Evolutionary conservation across 2,329 filamentous ascomycete genomes (phyloP).

Genomic region (Diaporthe sp.): DNA sequence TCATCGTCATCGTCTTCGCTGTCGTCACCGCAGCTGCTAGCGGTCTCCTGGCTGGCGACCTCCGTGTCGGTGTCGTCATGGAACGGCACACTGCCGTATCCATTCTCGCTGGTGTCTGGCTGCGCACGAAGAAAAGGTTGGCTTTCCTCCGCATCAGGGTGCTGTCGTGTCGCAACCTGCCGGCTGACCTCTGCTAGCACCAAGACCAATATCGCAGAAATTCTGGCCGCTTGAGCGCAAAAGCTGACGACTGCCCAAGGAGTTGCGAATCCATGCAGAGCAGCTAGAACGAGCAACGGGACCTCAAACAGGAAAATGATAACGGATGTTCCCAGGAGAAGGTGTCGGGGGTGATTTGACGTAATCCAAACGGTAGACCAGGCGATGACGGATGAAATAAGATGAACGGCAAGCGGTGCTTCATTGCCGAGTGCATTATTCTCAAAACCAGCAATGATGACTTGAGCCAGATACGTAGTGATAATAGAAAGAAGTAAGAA

Average conservation of each 20-base stretch:
- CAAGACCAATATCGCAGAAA: not conserved
- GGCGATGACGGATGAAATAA: not conserved
- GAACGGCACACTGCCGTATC: constrained; percentile 3
- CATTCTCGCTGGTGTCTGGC: not conserved
- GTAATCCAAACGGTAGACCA: constrained; percentile 6
- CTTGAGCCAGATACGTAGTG: not conserved
- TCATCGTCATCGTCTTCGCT: not conserved
- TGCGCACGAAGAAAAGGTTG: not conserved
- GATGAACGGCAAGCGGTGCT: not conserved
- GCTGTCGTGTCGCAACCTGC: not conserved
- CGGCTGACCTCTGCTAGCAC: not conserved
- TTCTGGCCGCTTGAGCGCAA: not conserved
- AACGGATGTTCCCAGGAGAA: not conserved
- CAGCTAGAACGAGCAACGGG: not conserved
- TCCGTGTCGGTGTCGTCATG: not conserved
- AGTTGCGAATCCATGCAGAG: not conserved
- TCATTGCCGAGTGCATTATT: not conserved
- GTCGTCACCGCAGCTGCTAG: not conserved
- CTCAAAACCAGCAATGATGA: not conserved
- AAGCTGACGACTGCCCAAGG: not conserved
- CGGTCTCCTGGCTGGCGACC: not conserved
- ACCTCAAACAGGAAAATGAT: not conserved
- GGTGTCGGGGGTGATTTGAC: not conserved
- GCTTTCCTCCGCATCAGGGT: constrained; percentile 1
- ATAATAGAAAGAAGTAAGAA: not conserved